Percentiles rank a stretch among this genome's conserved stretches.
phyloP scores from a whole-genome alignment of 2,329 filamentous ascomycete genomes.

The Colletotrichum echinochloae region DNA sequence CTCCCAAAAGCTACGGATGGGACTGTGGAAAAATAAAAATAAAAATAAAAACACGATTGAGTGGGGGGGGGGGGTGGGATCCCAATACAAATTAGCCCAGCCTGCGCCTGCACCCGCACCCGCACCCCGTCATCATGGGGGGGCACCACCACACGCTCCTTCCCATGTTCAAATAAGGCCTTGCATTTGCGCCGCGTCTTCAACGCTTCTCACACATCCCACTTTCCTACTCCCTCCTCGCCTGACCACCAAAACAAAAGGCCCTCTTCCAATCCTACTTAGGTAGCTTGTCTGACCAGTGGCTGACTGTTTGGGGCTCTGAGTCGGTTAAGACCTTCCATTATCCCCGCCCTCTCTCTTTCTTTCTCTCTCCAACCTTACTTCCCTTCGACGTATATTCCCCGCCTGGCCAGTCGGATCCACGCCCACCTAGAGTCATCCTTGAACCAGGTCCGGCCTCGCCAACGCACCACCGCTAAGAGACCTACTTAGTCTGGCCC shows the following conservation, averaged over 20 bases:
- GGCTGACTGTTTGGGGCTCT: neutral
- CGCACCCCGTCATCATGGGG: constrained; percentile 39
- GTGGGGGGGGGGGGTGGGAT: neutral
- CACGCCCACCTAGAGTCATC: constrained; percentile 18
- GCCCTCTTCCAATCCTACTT: constrained; percentile 4
- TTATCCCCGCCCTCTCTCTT: neutral
- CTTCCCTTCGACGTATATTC: neutral
- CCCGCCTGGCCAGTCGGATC: constrained; percentile 18
- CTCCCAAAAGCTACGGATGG: neutral
- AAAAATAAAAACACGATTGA: constrained; percentile 4
- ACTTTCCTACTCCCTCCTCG: constrained; percentile 23
- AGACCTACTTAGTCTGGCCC: constrained; percentile 2
- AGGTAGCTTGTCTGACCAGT: constrained; percentile 10
- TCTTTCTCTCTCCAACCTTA: neutral
- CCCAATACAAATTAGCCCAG: constrained; percentile 15
- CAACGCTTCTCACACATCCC: constrained; percentile 36
- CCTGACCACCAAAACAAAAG: constrained; percentile 30
- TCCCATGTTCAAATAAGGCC: constrained; percentile 40
- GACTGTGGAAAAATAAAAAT: neutral
- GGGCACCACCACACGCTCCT: constrained; percentile 16
- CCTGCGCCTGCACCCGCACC: constrained; percentile 8
- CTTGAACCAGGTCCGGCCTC: constrained; percentile 11
- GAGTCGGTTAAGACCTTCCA: constrained; percentile 15
- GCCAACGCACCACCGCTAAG: constrained; percentile 11
- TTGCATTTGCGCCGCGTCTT: constrained; percentile 37